A percentile compares a stretch with the other conserved stretches of the same genome.
phyloP scores from a whole-genome alignment of 352 stramenopile genomes.

The Phytophthora rubi region DNA sequence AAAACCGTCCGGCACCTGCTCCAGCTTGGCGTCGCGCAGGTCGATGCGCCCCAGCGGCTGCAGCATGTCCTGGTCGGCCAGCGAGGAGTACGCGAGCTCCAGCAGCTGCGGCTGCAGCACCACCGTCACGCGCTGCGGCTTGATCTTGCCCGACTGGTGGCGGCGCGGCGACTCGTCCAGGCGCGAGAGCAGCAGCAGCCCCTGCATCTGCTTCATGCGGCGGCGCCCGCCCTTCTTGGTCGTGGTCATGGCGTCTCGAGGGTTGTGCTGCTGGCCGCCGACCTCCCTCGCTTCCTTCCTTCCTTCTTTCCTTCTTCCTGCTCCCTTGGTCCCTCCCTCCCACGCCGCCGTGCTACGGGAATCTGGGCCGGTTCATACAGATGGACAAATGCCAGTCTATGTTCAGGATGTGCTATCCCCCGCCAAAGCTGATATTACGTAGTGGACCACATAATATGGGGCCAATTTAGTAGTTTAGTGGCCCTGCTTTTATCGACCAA shows the following conservation, averaged over 20 bases:
- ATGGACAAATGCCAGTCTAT: slow-evolving; percentile 19
- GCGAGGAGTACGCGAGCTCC: slow-evolving; percentile 70
- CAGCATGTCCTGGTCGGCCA: slow-evolving; percentile 77
- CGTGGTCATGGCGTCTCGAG: slow-evolving; percentile 40
- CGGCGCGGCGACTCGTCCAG: slow-evolving; percentile 36
- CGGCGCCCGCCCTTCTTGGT: slow-evolving; percentile 58
- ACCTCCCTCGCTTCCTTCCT: not conserved
- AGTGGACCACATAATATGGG: too few relatives aligned
- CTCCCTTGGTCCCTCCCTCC: slow-evolving; percentile 6
- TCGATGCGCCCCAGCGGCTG: slow-evolving; percentile 66
- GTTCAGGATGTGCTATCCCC: slow-evolving; percentile 3
- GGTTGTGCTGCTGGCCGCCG: not conserved
- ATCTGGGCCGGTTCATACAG: slow-evolving; percentile 30
- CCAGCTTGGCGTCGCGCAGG: slow-evolving; percentile 64
- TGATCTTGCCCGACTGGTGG: slow-evolving; percentile 28
- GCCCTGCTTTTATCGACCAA: too few relatives aligned
- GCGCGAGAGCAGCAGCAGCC: slow-evolving; percentile 66
- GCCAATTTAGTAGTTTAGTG: too few relatives aligned
- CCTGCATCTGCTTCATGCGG: slow-evolving; percentile 86
- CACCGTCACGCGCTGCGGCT: slow-evolving; percentile 61
- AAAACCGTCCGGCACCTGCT: slow-evolving; percentile 77
- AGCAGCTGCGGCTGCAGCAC: slow-evolving; percentile 74
- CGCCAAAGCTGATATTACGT: too few relatives aligned
- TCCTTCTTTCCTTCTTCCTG: slow-evolving; percentile 12
- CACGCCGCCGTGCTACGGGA: slow-evolving; percentile 14